Base-by-base conservation (phyloP, 148 eudicot species). In the Dysphania ambrosioides region DNA sequence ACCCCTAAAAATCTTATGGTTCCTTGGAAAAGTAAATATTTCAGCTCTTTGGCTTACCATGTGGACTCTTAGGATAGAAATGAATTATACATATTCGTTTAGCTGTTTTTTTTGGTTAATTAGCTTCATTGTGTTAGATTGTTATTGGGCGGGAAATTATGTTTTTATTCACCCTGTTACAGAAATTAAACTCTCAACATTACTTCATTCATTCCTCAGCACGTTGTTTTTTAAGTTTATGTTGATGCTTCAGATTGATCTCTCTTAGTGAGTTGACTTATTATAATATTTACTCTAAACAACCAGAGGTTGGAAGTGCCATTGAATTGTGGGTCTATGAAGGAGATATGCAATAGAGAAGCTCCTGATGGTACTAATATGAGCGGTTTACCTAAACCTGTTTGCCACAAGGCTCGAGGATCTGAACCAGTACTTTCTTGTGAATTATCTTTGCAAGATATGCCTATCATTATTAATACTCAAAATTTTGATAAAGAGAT, bases 401-500 rank as follows among this genome's bases (percentile, higher is more conserved):
- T 70, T 68, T 66, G 77, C 65, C 55, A 58, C 77, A 62, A 69
- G 49, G 82, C 79, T 77, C 74, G 27, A 72, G 91, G 76, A 68
- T 76, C 82, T 35, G 72, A 78, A 78, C 72, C 76, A 58, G 62
- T 40, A 41, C 66, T 74, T 38, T 51, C 65, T 32, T 75, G 74
- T 67, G 75, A 78, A 42, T 47, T 83, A 69, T 78, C 86, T 36
- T 86, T 61, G 72, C 89, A 87, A 63, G 80, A 84, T 32, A 78
- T 75, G 44, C 62, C 88, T 53, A 73, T 95, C 72, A 75, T 95
- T 79, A 88, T 92, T 40, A 95, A 95, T 83, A 92, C 99, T 73
- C 88, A 82, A 78, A 83, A 86, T 76, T 78, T 79, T 82, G 88
- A 89, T 62, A 87, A 88, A 81, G 97, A 95, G 79, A 95, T 95